Conservation (phyloP, 2,329 filamentous ascomycete genomes). For the Xylaria sp. region DNA sequence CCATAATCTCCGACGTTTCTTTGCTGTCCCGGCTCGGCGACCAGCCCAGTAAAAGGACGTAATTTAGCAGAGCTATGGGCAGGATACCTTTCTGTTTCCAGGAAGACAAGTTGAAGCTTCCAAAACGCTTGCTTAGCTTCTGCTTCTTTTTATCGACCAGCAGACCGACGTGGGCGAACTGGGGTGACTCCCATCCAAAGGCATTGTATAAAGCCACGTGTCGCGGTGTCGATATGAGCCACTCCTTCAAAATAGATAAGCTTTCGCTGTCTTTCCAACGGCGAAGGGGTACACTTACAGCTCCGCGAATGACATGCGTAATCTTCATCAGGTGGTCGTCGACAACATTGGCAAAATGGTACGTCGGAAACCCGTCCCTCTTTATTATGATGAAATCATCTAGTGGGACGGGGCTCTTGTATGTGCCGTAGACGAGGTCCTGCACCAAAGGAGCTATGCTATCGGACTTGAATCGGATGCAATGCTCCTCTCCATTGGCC, state of each 20-base stretch:
- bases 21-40: slow-evolving; percentile 53
- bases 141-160: slow-evolving; percentile 71
- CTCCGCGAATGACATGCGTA: slow-evolving; percentile 91
- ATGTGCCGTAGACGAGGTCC: slow-evolving; percentile 80
- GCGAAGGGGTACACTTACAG: slow-evolving; percentile 59
- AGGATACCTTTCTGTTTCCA: slow-evolving; percentile 55
- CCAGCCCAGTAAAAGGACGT: slow-evolving; percentile 86
- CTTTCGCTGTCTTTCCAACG: background rate
- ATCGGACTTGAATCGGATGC: slow-evolving; percentile 76
- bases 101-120: slow-evolving; percentile 55
- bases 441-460: slow-evolving; percentile 67
- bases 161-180: slow-evolving; percentile 82
- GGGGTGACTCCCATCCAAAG: slow-evolving; percentile 74
- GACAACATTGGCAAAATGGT: slow-evolving; percentile 96
- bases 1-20: slow-evolving; percentile 70
- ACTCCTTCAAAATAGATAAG: slow-evolving; percentile 64
- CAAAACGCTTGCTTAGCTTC: slow-evolving; percentile 86
- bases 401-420: slow-evolving; percentile 59
- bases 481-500: slow-evolving; percentile 70
- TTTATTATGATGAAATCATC: slow-evolving; percentile 93
- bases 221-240: slow-evolving; percentile 90
- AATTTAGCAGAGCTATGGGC: slow-evolving; percentile 69
- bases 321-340: slow-evolving; percentile 96
- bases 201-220: slow-evolving; percentile 74
- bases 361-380: slow-evolving; percentile 89